Base-by-base conservation (phyloP, 148 eudicot species). In the Talinum fruticosum region DNA sequence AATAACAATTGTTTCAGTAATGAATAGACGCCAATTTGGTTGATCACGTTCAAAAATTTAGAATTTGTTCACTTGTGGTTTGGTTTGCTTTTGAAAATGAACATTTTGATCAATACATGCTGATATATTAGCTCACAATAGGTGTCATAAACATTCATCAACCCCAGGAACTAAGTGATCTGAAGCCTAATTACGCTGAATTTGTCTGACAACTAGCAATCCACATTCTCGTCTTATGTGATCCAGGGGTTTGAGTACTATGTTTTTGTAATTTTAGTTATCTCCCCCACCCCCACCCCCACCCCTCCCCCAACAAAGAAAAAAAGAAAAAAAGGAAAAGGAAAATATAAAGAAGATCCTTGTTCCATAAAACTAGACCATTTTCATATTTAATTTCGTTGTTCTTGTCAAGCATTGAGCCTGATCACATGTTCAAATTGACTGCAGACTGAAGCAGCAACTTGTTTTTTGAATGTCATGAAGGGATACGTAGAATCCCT, bases 361-460 rank as follows among this genome's bases (percentile, higher is more conserved):
- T 71, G 45, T 7, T 28, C 38, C 51, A 18, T 66, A 10, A 26
- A 29, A n/a, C 34, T 28, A 12, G 23, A 76, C 57, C 28, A 36
- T 37, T 8, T 37, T 33, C 15, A 21, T 21, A 4, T 61, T 75
- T 53, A n/a, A n/a, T 13, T 33, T 10, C 47, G n/a, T 3, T 3
- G 14, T 36, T 73, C 21, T 33, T 76, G 32, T 51, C 30, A 76
- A 38, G 18, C 30, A 33, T 6, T 6, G 4, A 37, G 19, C 59
- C 37, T 54, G 30, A 26, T 66, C 68, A 35, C 34, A 34, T 75
- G 64, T 65, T 30, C 54, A 18, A 23, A 28, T 75, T 57, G n/a
- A 49, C 79, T 86, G 84, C 88, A 96, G 99, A 89, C 90, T 80
- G 90, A 84, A 83, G 94, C 96, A 85, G 99, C 97, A 66, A 73